Base-by-base conservation (phyloP, 2,329 filamentous ascomycete species). In the Penicillium nordicum region DNA sequence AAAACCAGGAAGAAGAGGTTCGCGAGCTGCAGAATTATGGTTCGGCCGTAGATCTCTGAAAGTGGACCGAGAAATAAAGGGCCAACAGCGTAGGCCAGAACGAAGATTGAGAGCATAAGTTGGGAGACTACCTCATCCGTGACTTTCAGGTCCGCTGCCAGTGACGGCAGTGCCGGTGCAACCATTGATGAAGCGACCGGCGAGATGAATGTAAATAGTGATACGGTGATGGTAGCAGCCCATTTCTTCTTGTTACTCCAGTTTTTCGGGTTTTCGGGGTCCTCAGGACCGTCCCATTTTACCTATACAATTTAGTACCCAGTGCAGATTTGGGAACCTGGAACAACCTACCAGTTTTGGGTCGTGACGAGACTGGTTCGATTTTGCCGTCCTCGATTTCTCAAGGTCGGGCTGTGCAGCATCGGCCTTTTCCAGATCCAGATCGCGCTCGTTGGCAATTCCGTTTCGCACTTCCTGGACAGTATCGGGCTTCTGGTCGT, bases 131-230 rank as follows among this genome's bases (percentile, higher is more conserved):
- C 74, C 36, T 72, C 66, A 46, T 75, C 75, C 0, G 72, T 69
- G 41, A 87, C 82, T 53, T 79, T 58, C 36, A 88, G 76, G 29
- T 87, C 83, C 1, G 65, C 63, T n/a, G 78, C 76, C 46, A 88
- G 83, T 3, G 75, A 68, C 10, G 69, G 67, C 38, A 88, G 63
- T 0, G 78, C 80, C 0, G 82, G 82, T 0, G 81, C 78, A 3
- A 82, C 68, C 80, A 88, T 87, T 36, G 82, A 83, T 5, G 82
- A 85, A 2, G 84, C 83, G 27, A 88, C 82, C 0, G 86, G 84
- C 2, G 84, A 84, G 57, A 87, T 82, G 61, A 87, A 79, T 2
- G 83, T 85, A 67, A 85, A 85, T 48, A 76, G 73, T 0, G 84
- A 80, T 30, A 86, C 75, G 52, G 84, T 75, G 38, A 83, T 72